Percentiles rank a stretch among this genome's conserved stretches.
These are phyloP conservation scores for Penicillium brevicompactum DNA, from an alignment of 2,329 filamentous ascomycete genomes.

Conservation along the genomic window DNA sequence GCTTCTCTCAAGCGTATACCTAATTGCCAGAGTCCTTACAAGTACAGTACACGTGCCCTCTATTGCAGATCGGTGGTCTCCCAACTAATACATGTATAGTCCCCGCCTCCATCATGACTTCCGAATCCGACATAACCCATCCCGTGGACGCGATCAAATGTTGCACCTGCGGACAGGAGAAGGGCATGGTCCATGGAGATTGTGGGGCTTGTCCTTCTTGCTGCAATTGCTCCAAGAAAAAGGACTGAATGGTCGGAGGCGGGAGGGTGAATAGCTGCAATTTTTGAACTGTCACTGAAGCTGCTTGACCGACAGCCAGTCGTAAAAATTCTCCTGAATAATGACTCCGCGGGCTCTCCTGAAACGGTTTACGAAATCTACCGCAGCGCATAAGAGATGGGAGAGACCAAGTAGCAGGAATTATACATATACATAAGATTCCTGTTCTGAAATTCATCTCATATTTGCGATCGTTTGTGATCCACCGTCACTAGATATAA, in stretches of 20 bases:
- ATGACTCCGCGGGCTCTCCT: neutral
- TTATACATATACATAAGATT: neutral
- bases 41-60: slow-evolving; percentile 5
- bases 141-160: slow-evolving; percentile 7
- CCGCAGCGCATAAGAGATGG: neutral
- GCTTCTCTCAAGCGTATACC: slow-evolving; percentile 5
- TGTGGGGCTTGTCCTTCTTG: neutral
- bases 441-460: neutral
- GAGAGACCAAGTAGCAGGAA: neutral
- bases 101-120: slow-evolving; percentile 2
- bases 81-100: slow-evolving; percentile 6
- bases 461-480: neutral
- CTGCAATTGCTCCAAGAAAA: slow-evolving; percentile 3
- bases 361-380: neutral
- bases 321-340: neutral
- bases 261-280: neutral
- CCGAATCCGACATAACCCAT: slow-evolving; percentile 5
- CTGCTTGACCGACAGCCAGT: neutral
- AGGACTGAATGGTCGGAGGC: neutral
- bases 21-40: neutral
- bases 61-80: slow-evolving; percentile 2
- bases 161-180: slow-evolving; percentile 5
- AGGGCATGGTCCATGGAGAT: neutral
- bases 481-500: slow-evolving; percentile 5
- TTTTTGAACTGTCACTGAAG: neutral